Base-by-base conservation (phyloP, 768 basidiomycete species). In the Agaricus sinodeliciosus region DNA sequence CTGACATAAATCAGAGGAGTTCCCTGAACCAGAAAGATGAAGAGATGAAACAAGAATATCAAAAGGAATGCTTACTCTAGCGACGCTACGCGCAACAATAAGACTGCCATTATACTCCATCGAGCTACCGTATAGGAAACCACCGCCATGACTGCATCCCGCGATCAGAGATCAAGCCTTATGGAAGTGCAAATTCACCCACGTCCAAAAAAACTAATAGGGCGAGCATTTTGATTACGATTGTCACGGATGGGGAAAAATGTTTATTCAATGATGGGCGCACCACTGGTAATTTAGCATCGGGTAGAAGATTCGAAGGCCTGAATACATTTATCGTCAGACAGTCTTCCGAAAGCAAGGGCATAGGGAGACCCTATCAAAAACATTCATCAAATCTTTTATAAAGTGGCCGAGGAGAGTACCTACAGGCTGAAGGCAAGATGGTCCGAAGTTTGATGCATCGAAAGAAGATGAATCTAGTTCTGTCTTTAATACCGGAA, bases 311-410 rank as follows among this genome's bases (percentile, higher is more conserved):
- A 9, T 71, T 71, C 0, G 72, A 67, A 0, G 82, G 81, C 18
- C 79, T 67, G 51, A 77, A 79, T 4, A 85, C 65, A 58, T 83
- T 82, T 47, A 83, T 67, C 18, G 78, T 80, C 45, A 84, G 64
- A 59, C 80, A 84, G 55, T 84, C 81, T 60, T 84, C 81, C 18
- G 79, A 78, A 37, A 64, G 71, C 58, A 27, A 64, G 57, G 54
- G 71, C 62, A 49, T 65, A 65, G 52, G 62, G 41, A 59, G 67
- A 59, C 49, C 68, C 74, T 57, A 40, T n/a, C 34, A 59, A 68
- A 43, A 36, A 25, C 5, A 11, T 13, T 19, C 7, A 18, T 27
- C 22, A 42, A 16, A 13, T 15, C 15, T 37, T 2, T 40, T 26
- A 1, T 43, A 22, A 9, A 9, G n/a, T 27, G 40, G 34, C 22